Percentiles rank a stretch among this genome's conserved stretches.
phyloP scores from a whole-genome alignment of 208 protist genomes.

The Leishmania lainsoni region DNA sequence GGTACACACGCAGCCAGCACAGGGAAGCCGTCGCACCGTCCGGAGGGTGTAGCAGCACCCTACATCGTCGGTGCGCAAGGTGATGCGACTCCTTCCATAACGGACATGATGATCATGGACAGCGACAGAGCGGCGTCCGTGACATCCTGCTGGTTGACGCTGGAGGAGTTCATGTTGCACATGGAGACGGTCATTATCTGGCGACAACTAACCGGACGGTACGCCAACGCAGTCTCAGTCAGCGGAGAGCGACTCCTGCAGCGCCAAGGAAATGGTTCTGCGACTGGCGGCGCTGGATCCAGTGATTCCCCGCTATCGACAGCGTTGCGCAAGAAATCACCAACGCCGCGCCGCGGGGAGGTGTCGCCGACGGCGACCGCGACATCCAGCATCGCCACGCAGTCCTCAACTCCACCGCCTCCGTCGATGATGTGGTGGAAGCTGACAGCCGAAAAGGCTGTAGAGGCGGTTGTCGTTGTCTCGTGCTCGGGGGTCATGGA shows the following conservation, averaged over 20 bases:
- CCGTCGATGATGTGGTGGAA: constrained; percentile 31
- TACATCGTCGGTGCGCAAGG: neutral
- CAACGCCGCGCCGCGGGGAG: constrained; percentile 7
- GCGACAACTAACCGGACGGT: constrained; percentile 43
- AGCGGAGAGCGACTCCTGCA: constrained; percentile 27
- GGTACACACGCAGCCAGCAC: neutral
- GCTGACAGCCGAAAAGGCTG: constrained; percentile 18
- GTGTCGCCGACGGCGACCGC: neutral
- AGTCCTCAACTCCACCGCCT: neutral
- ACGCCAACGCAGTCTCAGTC: constrained; percentile 24
- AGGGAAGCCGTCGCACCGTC: neutral
- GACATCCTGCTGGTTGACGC: constrained; percentile 62
- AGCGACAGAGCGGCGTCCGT: constrained; percentile 21
- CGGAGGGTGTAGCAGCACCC: neutral
- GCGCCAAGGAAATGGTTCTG: constrained; percentile 2
- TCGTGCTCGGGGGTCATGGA: constrained; percentile 23
- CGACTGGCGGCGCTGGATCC: neutral
- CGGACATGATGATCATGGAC: constrained; percentile 27
- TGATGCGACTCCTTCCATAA: neutral
- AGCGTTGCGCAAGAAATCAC: neutral
- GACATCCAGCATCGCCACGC: neutral
- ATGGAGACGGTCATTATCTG: constrained; percentile 72
- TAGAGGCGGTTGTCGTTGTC: constrained; percentile 28
- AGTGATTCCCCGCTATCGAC: constrained; percentile 4
- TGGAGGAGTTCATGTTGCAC: constrained; percentile 66